A percentile compares a stretch with the other conserved stretches of the same genome.
Evolutionary conservation across 2,329 filamentous ascomycete species (phyloP).

Genomic region (Pleoardoris graminearum): DNA sequence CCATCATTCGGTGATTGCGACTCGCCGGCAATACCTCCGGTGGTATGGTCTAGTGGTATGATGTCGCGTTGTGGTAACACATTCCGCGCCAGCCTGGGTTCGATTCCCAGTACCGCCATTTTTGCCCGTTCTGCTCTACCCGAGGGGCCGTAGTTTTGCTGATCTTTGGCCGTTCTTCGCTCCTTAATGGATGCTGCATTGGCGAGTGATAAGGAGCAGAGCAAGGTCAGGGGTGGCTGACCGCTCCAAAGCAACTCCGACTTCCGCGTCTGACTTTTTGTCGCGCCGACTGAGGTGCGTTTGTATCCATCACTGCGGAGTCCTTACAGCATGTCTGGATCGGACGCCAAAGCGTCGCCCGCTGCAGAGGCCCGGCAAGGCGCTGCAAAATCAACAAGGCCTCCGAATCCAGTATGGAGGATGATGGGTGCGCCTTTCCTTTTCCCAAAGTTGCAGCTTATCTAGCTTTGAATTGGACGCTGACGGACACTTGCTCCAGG

Average conservation of each 20-base stretch:
- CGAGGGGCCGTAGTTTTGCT: background rate
- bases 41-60: constrained; percentile 27
- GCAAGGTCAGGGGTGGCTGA: background rate
- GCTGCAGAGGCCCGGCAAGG: constrained; percentile 26
- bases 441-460: background rate
- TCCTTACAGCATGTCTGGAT: constrained; percentile 37
- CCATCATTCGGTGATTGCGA: constrained; percentile 8
- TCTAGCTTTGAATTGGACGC: background rate
- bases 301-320: constrained; percentile 8
- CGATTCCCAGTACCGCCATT: constrained; percentile 25
- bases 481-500: constrained; percentile 54
- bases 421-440: constrained; percentile 43
- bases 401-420: constrained; percentile 44
- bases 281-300: constrained; percentile 1
- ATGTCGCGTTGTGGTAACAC: constrained; percentile 22
- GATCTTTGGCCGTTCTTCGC: background rate
- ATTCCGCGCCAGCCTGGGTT: constrained; percentile 23
- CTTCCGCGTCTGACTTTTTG: constrained; percentile 28
- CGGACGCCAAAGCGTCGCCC: constrained; percentile 33
- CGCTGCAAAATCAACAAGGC: constrained; percentile 33
- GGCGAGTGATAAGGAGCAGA: background rate
- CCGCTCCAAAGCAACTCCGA: constrained; percentile 1
- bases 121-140: constrained; percentile 1
- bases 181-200: no score
- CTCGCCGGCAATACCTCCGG: constrained; percentile 7